phyloP scores from a whole-genome alignment of 1,284 basidiomycete species.

The Blastosporella zonata region DNA sequence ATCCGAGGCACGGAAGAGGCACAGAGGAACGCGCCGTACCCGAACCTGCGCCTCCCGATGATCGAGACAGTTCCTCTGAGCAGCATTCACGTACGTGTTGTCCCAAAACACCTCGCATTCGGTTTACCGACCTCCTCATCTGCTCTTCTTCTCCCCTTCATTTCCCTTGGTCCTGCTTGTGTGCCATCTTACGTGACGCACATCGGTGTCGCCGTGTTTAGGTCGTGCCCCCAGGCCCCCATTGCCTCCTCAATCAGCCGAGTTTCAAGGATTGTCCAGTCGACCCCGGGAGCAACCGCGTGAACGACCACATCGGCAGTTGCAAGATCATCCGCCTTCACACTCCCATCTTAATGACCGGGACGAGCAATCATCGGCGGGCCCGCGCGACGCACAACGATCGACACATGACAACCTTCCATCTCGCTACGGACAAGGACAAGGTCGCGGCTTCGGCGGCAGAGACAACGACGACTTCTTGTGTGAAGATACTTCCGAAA shows the following conservation, averaged over 20 bases:
- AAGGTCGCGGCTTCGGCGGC: conserved; percentile 1
- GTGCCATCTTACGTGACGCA: conserved; percentile 6
- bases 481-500: conserved; percentile 3
- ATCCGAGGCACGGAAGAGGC: conserved; percentile 1
- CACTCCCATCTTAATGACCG: not conserved
- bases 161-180: conserved; percentile 6
- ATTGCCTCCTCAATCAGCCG: conserved; percentile 30
- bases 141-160: conserved; percentile 8
- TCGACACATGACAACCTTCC: not conserved
- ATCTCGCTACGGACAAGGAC: conserved; percentile 6
- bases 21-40: conserved; percentile 12
- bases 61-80: conserved; percentile 13
- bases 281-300: conserved; percentile 8
- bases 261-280: conserved; percentile 26
- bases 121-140: conserved; percentile 15
- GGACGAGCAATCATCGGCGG: conserved; percentile 5
- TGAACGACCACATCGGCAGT: not conserved
- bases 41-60: conserved; percentile 10
- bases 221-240: conserved; percentile 30
- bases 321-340: conserved; percentile 9
- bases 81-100: conserved; percentile 25
- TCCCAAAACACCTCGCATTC: conserved; percentile 10
- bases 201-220: conserved; percentile 14
- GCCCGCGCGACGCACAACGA: conserved; percentile 9
- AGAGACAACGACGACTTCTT: not conserved